These are phyloP conservation scores for Apostasia ramifera DNA, from an alignment of 106 monocot genomes.

Conservation along the genomic window DNA sequence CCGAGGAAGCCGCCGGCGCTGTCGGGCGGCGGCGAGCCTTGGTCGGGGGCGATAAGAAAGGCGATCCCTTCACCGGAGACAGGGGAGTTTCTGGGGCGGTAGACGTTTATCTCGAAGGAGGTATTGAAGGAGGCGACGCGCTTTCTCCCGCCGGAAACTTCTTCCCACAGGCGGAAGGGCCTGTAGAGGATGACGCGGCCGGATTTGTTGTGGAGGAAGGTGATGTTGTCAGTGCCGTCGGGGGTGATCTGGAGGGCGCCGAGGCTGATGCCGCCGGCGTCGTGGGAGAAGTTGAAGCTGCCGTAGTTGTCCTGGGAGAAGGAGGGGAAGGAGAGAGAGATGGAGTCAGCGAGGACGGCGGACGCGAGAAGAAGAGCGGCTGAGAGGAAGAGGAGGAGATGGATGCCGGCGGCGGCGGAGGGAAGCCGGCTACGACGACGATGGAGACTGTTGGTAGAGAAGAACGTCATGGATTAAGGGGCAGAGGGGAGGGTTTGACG, in stretches of 20 bases:
- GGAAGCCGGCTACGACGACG: no score
- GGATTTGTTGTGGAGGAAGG: conserved; percentile 29
- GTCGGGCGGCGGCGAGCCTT: conserved; percentile 12
- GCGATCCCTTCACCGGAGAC: conserved; percentile 54
- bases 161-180: conserved; percentile 35
- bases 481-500: no score
- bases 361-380: background rate
- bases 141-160: background rate
- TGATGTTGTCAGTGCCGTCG: background rate
- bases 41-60: conserved; percentile 49
- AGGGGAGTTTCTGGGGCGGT: background rate
- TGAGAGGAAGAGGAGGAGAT: background rate
- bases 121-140: conserved; percentile 61
- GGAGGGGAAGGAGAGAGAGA: conserved; percentile 8
- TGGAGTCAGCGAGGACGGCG: background rate
- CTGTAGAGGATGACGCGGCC: conserved; percentile 29
- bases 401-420: background rate
- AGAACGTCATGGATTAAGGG: no score
- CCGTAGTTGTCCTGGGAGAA: background rate
- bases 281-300: conserved; percentile 6
- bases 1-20: conserved; percentile 71
- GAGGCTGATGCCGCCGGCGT: background rate
- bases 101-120: conserved; percentile 54
- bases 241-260: conserved; percentile 47
- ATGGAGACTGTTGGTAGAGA: no score